Evolutionary conservation across 306 rosid species (phyloP).

Genomic region (Trifolium repens): DNA sequence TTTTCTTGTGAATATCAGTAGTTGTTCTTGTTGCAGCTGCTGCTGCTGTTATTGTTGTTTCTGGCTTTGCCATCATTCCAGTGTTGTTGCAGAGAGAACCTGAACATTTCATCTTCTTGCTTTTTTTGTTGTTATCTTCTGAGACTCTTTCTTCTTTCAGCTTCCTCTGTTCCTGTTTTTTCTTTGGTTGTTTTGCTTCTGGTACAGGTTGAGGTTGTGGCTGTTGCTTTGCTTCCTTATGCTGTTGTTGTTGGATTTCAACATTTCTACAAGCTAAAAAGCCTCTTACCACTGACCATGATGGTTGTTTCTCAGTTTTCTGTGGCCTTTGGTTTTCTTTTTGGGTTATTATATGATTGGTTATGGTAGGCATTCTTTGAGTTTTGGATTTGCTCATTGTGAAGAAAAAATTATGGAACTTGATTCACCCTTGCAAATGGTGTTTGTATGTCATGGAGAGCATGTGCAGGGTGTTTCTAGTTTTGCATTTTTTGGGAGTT

Average conservation of each 20-base stretch:
- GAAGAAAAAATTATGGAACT: constrained; percentile 33
- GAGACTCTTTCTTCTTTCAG: constrained; percentile 55
- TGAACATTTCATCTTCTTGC: constrained; percentile 94
- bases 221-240: constrained; percentile 43
- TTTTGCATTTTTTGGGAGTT: constrained; percentile 38
- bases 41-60: constrained; percentile 42
- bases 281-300: constrained; percentile 85
- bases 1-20: constrained; percentile 72
- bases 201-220: constrained; percentile 12
- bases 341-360: constrained; percentile 51
- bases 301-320: constrained; percentile 67
- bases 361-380: constrained; percentile 50
- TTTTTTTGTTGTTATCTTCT: constrained; percentile 72
- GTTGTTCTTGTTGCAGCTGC: not conserved
- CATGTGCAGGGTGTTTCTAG: not conserved
- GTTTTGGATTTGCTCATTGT: constrained; percentile 69
- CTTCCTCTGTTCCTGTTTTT: constrained; percentile 52
- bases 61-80: constrained; percentile 75
- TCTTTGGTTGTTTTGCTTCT: constrained; percentile 48
- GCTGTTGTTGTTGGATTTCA: constrained; percentile 53
- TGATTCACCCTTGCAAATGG: constrained; percentile 41
- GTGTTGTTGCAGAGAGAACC: constrained; percentile 89
- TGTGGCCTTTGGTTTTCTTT: constrained; percentile 58
- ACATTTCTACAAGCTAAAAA: constrained; percentile 67
- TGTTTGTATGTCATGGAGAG: constrained; percentile 27